These are phyloP conservation scores for Fragaria iinumae DNA, from an alignment of 306 rosid genomes.

Conservation along the genomic window DNA sequence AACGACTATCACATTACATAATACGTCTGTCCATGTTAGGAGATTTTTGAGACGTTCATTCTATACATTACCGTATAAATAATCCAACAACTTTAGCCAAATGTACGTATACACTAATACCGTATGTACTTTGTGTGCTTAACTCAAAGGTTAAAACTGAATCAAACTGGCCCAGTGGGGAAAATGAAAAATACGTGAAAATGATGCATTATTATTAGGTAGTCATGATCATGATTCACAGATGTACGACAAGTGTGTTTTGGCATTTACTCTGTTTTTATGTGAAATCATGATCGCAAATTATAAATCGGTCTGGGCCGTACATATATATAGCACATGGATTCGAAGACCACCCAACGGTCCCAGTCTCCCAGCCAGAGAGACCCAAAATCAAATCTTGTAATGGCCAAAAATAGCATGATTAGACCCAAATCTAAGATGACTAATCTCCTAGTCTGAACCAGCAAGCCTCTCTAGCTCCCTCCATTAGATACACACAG, in stretches of 20 bases:
- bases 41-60: too few species aligned
- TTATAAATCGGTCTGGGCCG: constrained; percentile 26
- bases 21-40: too few species aligned
- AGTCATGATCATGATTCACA: neutral
- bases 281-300: constrained; percentile 28
- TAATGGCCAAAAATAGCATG: constrained; percentile 33
- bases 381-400: constrained; percentile 25
- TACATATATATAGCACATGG: constrained; percentile 34
- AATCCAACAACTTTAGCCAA: too few species aligned
- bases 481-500: constrained; percentile 28
- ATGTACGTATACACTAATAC: too few species aligned
- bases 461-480: constrained; percentile 15
- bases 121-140: too few species aligned
- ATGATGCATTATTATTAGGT: neutral
- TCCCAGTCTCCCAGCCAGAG: constrained; percentile 30
- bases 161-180: neutral
- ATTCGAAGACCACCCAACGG: constrained; percentile 33
- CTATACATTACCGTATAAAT: too few species aligned
- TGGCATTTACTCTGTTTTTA: neutral
- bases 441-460: neutral
- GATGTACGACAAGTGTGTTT: constrained; percentile 1
- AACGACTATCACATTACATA: too few species aligned
- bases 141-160: neutral
- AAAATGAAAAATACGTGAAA: neutral
- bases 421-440: constrained; percentile 28